A percentile compares a stretch with the other conserved stretches of the same genome.
Conservation (phyloP, 2,329 filamentous ascomycete genomes). For the Stachybotrys elegans region DNA sequence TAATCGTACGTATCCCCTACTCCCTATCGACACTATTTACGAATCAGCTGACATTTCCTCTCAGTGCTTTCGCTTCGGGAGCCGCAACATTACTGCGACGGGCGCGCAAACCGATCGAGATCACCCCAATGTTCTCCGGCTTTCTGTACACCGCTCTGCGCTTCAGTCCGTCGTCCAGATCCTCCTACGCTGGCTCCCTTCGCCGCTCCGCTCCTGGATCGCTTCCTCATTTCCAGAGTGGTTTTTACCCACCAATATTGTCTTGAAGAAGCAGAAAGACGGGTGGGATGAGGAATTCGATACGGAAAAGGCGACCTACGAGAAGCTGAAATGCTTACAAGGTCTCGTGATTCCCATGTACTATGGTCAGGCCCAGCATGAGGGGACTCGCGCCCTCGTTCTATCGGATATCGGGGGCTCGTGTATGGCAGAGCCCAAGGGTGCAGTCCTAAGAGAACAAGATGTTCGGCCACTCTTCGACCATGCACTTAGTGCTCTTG, state of each 20-base stretch:
- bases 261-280: conserved; percentile 15
- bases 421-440: conserved; percentile 12
- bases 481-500: conserved; percentile 8
- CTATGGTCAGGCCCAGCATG: conserved; percentile 13
- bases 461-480: conserved; percentile 4
- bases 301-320: conserved; percentile 15
- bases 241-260: conserved; percentile 10
- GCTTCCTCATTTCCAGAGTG: conserved; percentile 11
- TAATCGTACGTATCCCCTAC: too few relatives aligned
- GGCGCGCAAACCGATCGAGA: not conserved
- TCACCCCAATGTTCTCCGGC: conserved; percentile 14
- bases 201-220: conserved; percentile 5
- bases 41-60: not conserved
- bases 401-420: conserved; percentile 18
- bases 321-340: conserved; percentile 14
- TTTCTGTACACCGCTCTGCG: conserved; percentile 6
- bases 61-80: not conserved
- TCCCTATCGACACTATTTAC: too few relatives aligned
- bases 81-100: not conserved
- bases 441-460: conserved; percentile 10
- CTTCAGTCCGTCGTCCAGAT: conserved; percentile 5
- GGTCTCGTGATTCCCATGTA: conserved; percentile 15
- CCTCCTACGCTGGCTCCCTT: conserved; percentile 8
- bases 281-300: conserved; percentile 22
- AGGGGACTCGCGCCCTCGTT: conserved; percentile 14